Percentiles rank a stretch among this genome's conserved stretches.
Evolutionary conservation across 352 stramenopile species (phyloP).

Genomic region (Globisporangium echinulatum): DNA sequence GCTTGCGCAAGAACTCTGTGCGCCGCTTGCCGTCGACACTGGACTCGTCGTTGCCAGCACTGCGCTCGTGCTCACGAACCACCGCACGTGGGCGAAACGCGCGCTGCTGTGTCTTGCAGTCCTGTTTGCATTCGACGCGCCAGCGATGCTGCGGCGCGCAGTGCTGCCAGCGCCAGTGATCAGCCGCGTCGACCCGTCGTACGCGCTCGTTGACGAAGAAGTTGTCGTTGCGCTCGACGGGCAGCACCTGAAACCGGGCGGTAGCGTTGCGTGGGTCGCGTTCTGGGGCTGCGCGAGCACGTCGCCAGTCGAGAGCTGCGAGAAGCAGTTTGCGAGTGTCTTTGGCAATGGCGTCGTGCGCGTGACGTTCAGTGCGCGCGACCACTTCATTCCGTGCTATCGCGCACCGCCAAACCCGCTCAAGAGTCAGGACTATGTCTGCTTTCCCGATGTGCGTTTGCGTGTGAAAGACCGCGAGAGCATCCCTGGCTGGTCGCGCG

Average conservation of each 20-base stretch:
- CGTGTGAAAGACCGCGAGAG: constrained; percentile 75
- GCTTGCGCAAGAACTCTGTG: constrained; percentile 53
- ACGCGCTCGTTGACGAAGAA: constrained; percentile 70
- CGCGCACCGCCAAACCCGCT: constrained; percentile 67
- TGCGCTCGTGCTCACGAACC: constrained; percentile 44
- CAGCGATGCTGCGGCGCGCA: constrained; percentile 36
- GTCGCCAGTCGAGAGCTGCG: constrained; percentile 45
- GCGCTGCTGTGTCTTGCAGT: constrained; percentile 34
- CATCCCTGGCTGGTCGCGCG: constrained; percentile 69
- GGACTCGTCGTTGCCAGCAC: constrained; percentile 30
- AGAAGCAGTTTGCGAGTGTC: constrained; percentile 60
- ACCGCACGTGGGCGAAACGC: constrained; percentile 49
- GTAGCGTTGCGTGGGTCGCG: constrained; percentile 66
- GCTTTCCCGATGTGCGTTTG: constrained; percentile 61
- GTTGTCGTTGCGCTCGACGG: constrained; percentile 51
- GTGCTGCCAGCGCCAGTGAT: constrained; percentile 60
- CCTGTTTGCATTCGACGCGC: constrained; percentile 41
- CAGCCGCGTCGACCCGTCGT: constrained; percentile 49
- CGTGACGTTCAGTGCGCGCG: constrained; percentile 63
- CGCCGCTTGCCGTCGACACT: constrained; percentile 41
- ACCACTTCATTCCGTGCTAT: constrained; percentile 87
- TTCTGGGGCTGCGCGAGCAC: constrained; percentile 77
- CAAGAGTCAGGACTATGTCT: constrained; percentile 62
- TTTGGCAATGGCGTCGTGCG: constrained; percentile 62
- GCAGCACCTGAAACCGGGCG: constrained; percentile 69